Evolutionary conservation across 345 rosid species (phyloP), one percentile per base, ranked within the genome.

Genomic region (Hirschfeldia incana): DNA sequence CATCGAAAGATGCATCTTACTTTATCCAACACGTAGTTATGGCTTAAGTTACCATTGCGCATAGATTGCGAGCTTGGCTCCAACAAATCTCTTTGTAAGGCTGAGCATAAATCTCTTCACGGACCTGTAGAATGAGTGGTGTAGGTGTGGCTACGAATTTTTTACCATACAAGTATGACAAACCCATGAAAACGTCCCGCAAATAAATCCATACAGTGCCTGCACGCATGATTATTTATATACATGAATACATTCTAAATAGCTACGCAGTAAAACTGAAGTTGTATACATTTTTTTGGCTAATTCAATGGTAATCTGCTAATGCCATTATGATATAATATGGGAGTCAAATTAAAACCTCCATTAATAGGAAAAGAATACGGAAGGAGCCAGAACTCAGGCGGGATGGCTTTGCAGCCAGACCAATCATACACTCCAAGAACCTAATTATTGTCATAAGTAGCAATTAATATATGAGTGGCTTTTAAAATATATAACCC

Each of bases 91-190:
- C 36, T 11, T 63, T 36, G 34, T 87, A 87, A 62, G 85, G 71
- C 17, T 82, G 65, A 42, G 70, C 21, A 61, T 85, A 87, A 64
- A 87, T 77, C 76, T 85, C 90, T 79, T 78, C 68, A 29, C 95
- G 69, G 4, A 92, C 89, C 1, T 91, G 85, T 26, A 84, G 29
- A 53, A 86, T 62, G 53, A 72, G 68, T 4, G 77, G 81, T 64
- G 85, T 86, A 16, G 80, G 69, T 1, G 76, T 67, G 17, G 84
- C 81, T 17, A 89, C 90, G 32, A 86, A 88, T 70, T 88, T 86
- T 73, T 79, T 90, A 1, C 84, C 97, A 59, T 90, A 90, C 36
- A 92, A 80, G 46, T 86, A 92, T 3, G 97, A 92, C 88, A 89
- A 85, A 4, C 76, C 83, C 73, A 85, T 55, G 61, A 79, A 86